Evolutionary conservation across 129 eudicot genomes (phyloP).

Genomic region (Ambrosia artemisiifolia): DNA sequence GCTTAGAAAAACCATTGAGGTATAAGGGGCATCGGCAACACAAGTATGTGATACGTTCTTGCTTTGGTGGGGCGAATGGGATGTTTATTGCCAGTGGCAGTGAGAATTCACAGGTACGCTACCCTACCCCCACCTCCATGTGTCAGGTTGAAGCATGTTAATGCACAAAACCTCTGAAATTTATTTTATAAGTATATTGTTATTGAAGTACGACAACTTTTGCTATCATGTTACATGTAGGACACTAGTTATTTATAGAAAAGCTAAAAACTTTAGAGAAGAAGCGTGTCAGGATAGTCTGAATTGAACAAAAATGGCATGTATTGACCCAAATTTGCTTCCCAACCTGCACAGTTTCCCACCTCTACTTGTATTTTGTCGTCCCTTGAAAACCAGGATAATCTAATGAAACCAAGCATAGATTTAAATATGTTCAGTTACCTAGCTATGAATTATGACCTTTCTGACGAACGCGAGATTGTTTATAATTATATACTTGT

Average conservation of each 20-base stretch:
- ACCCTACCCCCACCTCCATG: neutral
- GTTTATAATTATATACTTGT: too few relatives aligned
- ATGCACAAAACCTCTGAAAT: neutral
- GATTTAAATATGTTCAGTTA: too few relatives aligned
- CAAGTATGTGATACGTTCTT: slow-evolving; percentile 82
- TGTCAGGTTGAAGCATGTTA: neutral
- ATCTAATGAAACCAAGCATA: too few relatives aligned
- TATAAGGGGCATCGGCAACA: slow-evolving; percentile 76
- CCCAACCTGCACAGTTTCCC: neutral
- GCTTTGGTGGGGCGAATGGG: slow-evolving; percentile 84
- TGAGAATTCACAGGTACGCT: slow-evolving; percentile 78
- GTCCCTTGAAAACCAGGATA: too few relatives aligned
- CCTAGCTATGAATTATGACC: too few relatives aligned
- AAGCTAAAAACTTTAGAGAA: too few relatives aligned
- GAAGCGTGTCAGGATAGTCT: neutral
- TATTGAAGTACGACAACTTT: neutral
- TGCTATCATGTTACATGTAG: too few relatives aligned
- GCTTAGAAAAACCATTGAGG: slow-evolving; percentile 51
- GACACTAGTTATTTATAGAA: neutral
- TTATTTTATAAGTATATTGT: neutral
- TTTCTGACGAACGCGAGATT: too few relatives aligned
- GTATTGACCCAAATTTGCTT: neutral
- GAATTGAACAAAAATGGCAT: neutral
- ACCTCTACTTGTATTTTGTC: neutral
- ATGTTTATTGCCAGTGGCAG: slow-evolving; percentile 88